Base-by-base conservation (phyloP, 495 filamentous ascomycete genomes). In the Tuber borchii region DNA sequence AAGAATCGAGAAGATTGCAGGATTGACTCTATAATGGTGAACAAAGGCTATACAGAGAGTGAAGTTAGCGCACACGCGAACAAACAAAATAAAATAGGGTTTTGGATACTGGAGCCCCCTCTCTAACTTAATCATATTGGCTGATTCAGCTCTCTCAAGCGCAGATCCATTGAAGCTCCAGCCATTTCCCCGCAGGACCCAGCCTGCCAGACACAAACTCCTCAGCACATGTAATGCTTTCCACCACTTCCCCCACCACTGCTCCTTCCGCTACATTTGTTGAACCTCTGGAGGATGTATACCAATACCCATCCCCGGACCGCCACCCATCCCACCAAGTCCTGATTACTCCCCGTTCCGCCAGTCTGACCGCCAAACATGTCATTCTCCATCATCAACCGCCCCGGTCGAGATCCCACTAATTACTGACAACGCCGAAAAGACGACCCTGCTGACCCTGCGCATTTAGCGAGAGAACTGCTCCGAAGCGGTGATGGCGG, bases 181-280 rank as follows among this genome's bases (percentile, higher is more conserved):
- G 19, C n/a, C 69, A 17, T 71, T 71, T 42, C 56, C 51, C 45
- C 65, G 77, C 9, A 83, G 45, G 22, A 75, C 73, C 81, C 78
- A 83, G 14, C 81, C 10, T 16, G 76, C 76, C 37, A 83, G 44
- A 51, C 81, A 48, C 42, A 83, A 37, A 22, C 79, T 73, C 19
- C 72, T 65, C 39, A 83, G 31, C 2, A 71, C 72, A 75, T 83
- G 81, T 40, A 83, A 70, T 37, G 81, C 51, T n/a, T n/a, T n/a
- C n/a, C n/a, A n/a, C n/a, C n/a, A n/a, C 51, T 71, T 74, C 81
- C 81, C 81, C 81, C 81, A 83, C n/a, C 76, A n/a, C n/a, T n/a
- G n/a, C 73, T 44, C 45, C 42, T 69, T 70, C 65, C 51, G 74
- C 46, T 71, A 74, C 37, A 69, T 34, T 31, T 69, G 51, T 34